A percentile compares a stretch with the other conserved stretches of the same genome.
phyloP scores from a whole-genome alignment of 202 grass and related monocot species.

The Digitaria exilis region DNA sequence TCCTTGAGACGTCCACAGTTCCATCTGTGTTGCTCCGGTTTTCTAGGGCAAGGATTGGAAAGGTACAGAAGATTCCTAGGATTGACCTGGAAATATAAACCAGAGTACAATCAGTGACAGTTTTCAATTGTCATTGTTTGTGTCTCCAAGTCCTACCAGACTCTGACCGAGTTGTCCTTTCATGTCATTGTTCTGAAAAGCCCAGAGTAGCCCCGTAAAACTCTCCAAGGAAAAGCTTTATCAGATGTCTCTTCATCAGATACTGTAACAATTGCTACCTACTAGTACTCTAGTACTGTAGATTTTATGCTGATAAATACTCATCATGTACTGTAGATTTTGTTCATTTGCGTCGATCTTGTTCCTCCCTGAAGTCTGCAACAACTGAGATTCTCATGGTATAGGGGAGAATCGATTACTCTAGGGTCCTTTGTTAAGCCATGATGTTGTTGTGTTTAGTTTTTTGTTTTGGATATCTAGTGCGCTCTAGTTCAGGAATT shows the following conservation, averaged over 20 bases:
- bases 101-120: conserved; percentile 33
- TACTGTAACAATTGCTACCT: conserved; percentile 12
- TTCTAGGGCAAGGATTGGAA: not conserved
- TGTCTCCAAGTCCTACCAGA: conserved; percentile 4
- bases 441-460: not conserved
- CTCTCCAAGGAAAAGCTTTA: conserved; percentile 2
- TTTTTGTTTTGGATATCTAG: not conserved
- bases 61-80: conserved; percentile 44
- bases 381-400: not conserved
- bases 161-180: conserved; percentile 28
- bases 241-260: conserved; percentile 36
- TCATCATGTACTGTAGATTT: conserved; percentile 19
- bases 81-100: conserved; percentile 29
- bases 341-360: not conserved
- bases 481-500: not conserved
- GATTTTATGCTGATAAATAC: conserved; percentile 39
- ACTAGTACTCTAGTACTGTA: not conserved
- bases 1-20: not conserved
- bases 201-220: not conserved
- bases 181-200: not conserved
- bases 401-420: not conserved
- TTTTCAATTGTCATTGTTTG: conserved; percentile 33
- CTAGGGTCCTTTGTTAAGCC: not conserved
- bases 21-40: not conserved
- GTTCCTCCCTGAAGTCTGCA: not conserved